Evolutionary conservation across 306 rosid genomes (phyloP).

Genomic region (Malus fusca): DNA sequence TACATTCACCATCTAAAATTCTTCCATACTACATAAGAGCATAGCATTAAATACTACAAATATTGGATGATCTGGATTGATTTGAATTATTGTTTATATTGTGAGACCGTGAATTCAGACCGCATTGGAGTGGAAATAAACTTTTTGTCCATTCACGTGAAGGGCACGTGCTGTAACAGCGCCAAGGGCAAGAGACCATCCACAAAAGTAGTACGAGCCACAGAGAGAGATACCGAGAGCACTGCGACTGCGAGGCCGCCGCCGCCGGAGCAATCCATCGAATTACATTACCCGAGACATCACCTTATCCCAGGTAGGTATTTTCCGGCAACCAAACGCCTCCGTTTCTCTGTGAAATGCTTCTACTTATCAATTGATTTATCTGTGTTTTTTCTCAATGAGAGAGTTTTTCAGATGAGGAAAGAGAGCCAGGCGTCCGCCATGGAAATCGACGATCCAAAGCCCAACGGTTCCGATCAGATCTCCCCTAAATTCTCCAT

Average conservation of each 20-base stretch:
- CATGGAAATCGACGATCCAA: slow-evolving; percentile 73
- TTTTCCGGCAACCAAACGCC: neutral
- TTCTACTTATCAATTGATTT: neutral
- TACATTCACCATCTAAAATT: too few relatives aligned
- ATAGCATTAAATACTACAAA: too few relatives aligned
- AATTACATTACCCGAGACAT: neutral
- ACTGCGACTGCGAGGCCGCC: too few relatives aligned
- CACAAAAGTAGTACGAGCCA: neutral
- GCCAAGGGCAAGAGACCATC: neutral
- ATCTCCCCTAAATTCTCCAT: slow-evolving; percentile 64
- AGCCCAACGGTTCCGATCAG: slow-evolving; percentile 47
- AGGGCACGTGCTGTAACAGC: neutral
- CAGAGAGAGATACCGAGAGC: neutral
- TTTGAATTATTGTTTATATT: too few relatives aligned
- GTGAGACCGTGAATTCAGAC: too few relatives aligned
- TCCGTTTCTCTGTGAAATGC: neutral
- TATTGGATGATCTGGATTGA: too few relatives aligned
- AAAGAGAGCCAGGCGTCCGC: slow-evolving; percentile 48
- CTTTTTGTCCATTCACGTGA: neutral
- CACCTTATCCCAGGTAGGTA: neutral
- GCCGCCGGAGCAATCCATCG: neutral
- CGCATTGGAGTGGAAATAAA: neutral
- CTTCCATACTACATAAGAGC: too few relatives aligned
- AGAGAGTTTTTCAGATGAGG: slow-evolving; percentile 25
- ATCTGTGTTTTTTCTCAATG: neutral